Evolutionary conservation across 2,329 filamentous ascomycete genomes (phyloP).

Genomic region (Fusarium tricinctum): DNA sequence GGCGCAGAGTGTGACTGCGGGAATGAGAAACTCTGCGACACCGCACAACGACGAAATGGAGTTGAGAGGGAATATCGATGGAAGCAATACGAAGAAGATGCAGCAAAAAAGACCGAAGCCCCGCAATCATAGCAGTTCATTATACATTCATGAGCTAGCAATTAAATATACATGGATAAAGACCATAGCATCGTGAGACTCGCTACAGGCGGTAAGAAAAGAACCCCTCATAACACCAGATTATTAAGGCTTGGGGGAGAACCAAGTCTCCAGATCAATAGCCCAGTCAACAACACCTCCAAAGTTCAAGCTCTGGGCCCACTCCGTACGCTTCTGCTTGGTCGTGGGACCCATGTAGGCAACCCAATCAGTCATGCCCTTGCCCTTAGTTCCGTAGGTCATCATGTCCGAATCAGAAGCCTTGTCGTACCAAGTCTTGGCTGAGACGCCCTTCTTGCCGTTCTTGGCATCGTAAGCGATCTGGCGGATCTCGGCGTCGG

Average conservation of each 20-base stretch:
- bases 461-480: conserved; percentile 44
- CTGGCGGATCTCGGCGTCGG: conserved; percentile 50
- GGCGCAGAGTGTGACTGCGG: conserved; percentile 65
- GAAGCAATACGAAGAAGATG: conserved; percentile 55
- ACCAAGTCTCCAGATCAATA: conserved; percentile 49
- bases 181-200: background rate
- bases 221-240: background rate
- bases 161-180: conserved; percentile 9
- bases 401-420: conserved; percentile 46
- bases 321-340: conserved; percentile 41
- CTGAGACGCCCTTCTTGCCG: conserved; percentile 33
- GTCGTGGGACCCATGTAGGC: conserved; percentile 50
- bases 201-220: conserved; percentile 20
- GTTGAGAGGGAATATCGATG: conserved; percentile 66
- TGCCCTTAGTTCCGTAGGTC: conserved; percentile 39
- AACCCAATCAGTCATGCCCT: conserved; percentile 50
- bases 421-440: conserved; percentile 41
- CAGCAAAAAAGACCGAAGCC: conserved; percentile 24
- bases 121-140: conserved; percentile 1
- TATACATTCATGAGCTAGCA: conserved; percentile 18
- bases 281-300: conserved; percentile 53
- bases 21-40: conserved; percentile 64
- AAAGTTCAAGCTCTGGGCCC: conserved; percentile 48
- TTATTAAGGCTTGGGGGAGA: conserved; percentile 35
- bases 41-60: conserved; percentile 61